Percentiles rank a stretch among this genome's conserved stretches.
phyloP scores from a whole-genome alignment of 352 stramenopile genomes.

The Blastocystis sp. region DNA sequence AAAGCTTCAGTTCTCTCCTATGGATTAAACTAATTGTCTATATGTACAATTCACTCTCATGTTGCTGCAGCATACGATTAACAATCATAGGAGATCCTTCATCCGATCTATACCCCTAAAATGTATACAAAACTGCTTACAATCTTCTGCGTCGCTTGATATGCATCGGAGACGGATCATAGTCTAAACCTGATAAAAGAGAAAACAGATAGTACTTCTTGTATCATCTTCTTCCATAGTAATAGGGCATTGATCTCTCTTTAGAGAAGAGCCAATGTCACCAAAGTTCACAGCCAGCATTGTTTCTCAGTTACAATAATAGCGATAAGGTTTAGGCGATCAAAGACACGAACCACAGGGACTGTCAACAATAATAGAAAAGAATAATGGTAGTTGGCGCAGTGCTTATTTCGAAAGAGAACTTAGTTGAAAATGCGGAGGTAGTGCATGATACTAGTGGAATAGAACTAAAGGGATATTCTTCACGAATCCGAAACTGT shows the following conservation, averaged over 20 bases:
- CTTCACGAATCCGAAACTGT: no score
- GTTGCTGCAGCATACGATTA: slow-evolving; percentile 19
- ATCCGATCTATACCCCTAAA: neutral
- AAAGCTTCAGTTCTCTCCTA: neutral
- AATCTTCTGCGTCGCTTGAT: slow-evolving; percentile 7
- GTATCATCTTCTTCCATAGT: neutral
- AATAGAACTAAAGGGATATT: no score
- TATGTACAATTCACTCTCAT: slow-evolving; percentile 12
- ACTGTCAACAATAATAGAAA: neutral
- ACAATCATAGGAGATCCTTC: neutral
- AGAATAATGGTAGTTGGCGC: neutral
- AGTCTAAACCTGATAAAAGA: neutral
- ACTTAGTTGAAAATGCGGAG: neutral
- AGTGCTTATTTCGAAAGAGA: neutral
- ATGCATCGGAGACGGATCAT: neutral
- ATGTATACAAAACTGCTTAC: neutral
- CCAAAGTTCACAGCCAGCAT: slow-evolving; percentile 22
- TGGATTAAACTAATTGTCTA: neutral
- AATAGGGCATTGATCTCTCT: slow-evolving; percentile 1
- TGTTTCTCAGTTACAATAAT: neutral
- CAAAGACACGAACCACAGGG: neutral
- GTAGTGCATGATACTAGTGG: no score
- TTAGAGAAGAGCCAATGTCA: neutral
- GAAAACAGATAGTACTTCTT: neutral
- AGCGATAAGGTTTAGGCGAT: neutral